Percentiles rank a stretch among this genome's conserved stretches.
phyloP scores from a whole-genome alignment of 2,329 filamentous ascomycete genomes.

The Karstenula rhodostoma region DNA sequence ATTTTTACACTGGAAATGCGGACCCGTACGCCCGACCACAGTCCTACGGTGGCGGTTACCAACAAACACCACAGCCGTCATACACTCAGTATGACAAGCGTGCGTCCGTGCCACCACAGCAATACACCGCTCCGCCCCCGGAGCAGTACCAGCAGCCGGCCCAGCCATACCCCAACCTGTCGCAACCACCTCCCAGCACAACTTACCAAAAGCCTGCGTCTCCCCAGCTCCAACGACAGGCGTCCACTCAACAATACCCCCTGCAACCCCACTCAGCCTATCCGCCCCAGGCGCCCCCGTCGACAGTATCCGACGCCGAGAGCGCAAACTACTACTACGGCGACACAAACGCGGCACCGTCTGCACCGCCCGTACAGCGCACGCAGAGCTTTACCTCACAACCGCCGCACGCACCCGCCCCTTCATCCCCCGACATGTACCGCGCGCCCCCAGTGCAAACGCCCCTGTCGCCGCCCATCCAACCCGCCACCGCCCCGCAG shows the following conservation, averaged over 20 bases:
- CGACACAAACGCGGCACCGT: constrained; percentile 31
- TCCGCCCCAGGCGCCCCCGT: constrained; percentile 44
- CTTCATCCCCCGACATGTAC: constrained; percentile 47
- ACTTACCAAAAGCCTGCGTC: constrained; percentile 44
- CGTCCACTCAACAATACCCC: constrained; percentile 45
- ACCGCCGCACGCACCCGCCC: constrained; percentile 40
- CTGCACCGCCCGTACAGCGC: constrained; percentile 39
- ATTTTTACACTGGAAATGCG: constrained; percentile 78
- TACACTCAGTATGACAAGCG: constrained; percentile 49
- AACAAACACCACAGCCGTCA: constrained; percentile 49
- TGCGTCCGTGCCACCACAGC: constrained; percentile 35
- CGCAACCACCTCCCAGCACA: constrained; percentile 35
- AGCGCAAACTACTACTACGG: constrained; percentile 47
- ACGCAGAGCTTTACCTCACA: constrained; percentile 43
- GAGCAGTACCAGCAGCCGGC: constrained; percentile 47
- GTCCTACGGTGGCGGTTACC: constrained; percentile 60
- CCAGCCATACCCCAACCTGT: constrained; percentile 46
- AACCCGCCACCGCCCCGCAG: constrained; percentile 40
- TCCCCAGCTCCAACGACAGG: constrained; percentile 48
- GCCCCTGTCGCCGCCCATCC: constrained; percentile 41
- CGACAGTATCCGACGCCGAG: constrained; percentile 43
- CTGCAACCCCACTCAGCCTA: constrained; percentile 41
- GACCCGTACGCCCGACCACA: constrained; percentile 60
- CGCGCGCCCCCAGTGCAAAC: constrained; percentile 33
- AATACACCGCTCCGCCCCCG: constrained; percentile 35